These are phyloP conservation scores for Penicillium canariense DNA, from an alignment of 495 filamentous ascomycete genomes.

Conservation along the genomic window DNA sequence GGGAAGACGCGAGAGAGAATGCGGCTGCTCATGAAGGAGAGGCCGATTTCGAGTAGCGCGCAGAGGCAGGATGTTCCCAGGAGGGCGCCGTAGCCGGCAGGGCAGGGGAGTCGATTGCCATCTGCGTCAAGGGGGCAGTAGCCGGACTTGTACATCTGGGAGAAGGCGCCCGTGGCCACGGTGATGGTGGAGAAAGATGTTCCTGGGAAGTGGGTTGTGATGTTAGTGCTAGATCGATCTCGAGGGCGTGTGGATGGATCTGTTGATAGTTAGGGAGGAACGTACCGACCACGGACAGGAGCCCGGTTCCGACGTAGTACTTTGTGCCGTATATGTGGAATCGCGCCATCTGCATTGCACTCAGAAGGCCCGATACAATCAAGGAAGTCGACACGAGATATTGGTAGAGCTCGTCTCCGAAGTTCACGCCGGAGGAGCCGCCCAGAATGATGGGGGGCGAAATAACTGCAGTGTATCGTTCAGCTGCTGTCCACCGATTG, in stretches of 20 bases:
- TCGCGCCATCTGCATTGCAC: slow-evolving; percentile 78
- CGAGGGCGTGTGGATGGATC: too few species aligned
- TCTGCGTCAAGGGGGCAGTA: slow-evolving; percentile 62
- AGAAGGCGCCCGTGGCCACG: slow-evolving; percentile 71
- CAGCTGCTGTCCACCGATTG: neutral
- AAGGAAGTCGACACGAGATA: slow-evolving; percentile 89
- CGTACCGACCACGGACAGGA: slow-evolving; percentile 85
- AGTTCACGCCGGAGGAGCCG: slow-evolving; percentile 62
- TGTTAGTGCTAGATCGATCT: neutral
- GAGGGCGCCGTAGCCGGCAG: slow-evolving; percentile 80
- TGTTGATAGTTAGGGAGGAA: neutral
- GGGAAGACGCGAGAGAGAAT: slow-evolving; percentile 79
- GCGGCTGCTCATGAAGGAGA: slow-evolving; percentile 57
- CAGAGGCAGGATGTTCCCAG: slow-evolving; percentile 68
- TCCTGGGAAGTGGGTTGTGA: slow-evolving; percentile 5
- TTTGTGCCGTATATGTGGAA: slow-evolving; percentile 77
- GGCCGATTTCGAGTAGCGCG: slow-evolving; percentile 41
- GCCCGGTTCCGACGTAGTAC: slow-evolving; percentile 83
- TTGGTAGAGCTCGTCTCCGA: slow-evolving; percentile 57
- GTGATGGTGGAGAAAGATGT: slow-evolving; percentile 82
- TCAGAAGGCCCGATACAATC: slow-evolving; percentile 81
- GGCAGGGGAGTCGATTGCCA: slow-evolving; percentile 73
- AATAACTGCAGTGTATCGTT: slow-evolving; percentile 48
- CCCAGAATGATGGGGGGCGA: slow-evolving; percentile 78
- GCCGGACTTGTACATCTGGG: slow-evolving; percentile 84